Evolutionary conservation across 495 filamentous ascomycete species (phyloP).

Genomic region (Aspergillus olivimuriae): DNA sequence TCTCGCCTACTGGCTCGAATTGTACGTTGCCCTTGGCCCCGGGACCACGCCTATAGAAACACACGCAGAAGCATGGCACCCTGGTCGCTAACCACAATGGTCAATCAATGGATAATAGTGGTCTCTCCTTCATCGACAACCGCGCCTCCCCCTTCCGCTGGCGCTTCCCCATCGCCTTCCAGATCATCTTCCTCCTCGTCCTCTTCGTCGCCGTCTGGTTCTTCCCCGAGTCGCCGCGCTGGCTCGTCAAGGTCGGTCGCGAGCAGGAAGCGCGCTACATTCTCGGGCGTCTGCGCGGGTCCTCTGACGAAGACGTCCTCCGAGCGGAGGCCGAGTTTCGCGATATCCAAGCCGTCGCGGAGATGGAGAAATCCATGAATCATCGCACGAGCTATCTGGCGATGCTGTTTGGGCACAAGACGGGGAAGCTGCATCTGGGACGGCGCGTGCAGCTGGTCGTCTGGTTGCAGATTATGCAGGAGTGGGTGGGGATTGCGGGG

Average conservation of each 20-base stretch:
- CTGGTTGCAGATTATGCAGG: constrained; percentile 68
- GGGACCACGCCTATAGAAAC: no score
- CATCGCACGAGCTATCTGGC: constrained; percentile 49
- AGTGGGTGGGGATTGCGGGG: constrained; percentile 68
- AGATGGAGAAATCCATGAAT: constrained; percentile 47
- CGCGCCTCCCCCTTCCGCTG: constrained; percentile 53
- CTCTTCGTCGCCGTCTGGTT: constrained; percentile 47
- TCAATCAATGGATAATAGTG: constrained; percentile 30
- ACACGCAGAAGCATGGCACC: no score
- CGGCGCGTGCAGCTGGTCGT: constrained; percentile 63
- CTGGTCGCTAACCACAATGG: no score
- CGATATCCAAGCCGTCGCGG: constrained; percentile 54
- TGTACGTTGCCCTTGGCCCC: constrained; percentile 35
- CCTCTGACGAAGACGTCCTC: constrained; percentile 43
- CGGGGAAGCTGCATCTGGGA: constrained; percentile 57
- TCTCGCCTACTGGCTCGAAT: constrained; percentile 68
- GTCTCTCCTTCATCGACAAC: constrained; percentile 51
- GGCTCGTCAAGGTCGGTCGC: constrained; percentile 56
- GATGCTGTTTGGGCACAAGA: constrained; percentile 60
- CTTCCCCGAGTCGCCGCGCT: constrained; percentile 61
- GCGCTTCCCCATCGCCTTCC: constrained; percentile 68
- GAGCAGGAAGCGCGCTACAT: constrained; percentile 58
- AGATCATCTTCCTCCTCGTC: constrained; percentile 57
- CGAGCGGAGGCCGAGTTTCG: constrained; percentile 56
- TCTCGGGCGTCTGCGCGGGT: constrained; percentile 54